Evolutionary conservation across 2,329 filamentous ascomycete genomes (phyloP), one percentile per base, ranked within the genome.

Genomic region (Trichophyton simii): DNA sequence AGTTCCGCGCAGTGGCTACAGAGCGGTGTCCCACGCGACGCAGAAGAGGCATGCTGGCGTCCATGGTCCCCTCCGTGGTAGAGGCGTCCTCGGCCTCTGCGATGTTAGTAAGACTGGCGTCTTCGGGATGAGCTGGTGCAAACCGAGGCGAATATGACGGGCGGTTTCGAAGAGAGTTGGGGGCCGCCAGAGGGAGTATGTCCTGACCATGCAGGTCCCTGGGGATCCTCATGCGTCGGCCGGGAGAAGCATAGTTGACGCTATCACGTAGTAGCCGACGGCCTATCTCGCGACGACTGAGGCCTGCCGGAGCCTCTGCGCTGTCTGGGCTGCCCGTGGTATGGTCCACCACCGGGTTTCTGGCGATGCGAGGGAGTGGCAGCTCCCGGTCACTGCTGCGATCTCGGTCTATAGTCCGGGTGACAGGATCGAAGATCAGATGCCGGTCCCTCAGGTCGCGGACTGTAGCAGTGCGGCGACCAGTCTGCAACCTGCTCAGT

Each of bases 141-240:
- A 78, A 79, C 57, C 74, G 70, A 7, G 76, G 74, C 3, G 75
- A 77, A 38, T 74, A 71, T 31, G 71, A 70, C 6, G 67, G 34
- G 11, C 50, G 66, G 9, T 66, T 61, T 68, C 63, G 68, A 68
- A 6, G 66, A 67, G 50, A 9, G 20, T 48, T 18, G 18, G 44
- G n/a, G 7, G 20, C 44, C n/a, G 68, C 66, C 50, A 63, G 67
- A 3, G 68, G 67, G 61, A 69, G 67, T 61, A 73, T 71, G 46
- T 71, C 70, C 61, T 70, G 64, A 54, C 73, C 60, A 15, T 69
- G 65, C 34, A 71, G 70, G 61, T 74, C 73, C 55, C 72, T 70
- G 46, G 71, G 72, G 18, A 74, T 71, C 54, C 73, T 72, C 65
- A 73, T 64, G 28, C 70, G 69, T 34, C 70, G 69, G 31, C 71